Percentiles rank a stretch among this genome's conserved stretches.
Evolutionary conservation across 2,329 filamentous ascomycete genomes (phyloP).

Genomic region (Alternaria sp.): DNA sequence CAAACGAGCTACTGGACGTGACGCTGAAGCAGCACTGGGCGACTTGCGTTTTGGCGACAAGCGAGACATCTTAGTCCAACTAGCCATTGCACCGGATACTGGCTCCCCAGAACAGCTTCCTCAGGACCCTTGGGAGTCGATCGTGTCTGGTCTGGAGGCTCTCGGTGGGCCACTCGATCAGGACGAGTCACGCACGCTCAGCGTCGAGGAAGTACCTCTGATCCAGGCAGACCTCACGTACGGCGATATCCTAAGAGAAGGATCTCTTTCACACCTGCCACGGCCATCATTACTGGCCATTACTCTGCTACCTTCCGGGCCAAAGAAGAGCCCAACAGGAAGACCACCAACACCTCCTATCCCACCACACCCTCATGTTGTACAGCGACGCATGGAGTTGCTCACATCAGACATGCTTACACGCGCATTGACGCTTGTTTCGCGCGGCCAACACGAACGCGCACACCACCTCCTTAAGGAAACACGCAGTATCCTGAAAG

Average conservation of each 20-base stretch:
- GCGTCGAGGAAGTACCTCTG: slow-evolving; percentile 91
- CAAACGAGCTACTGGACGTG: slow-evolving; percentile 91
- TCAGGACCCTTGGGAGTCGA: slow-evolving; percentile 95
- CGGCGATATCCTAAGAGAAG: slow-evolving; percentile 91
- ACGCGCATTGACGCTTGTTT: slow-evolving; percentile 87
- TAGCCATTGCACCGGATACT: slow-evolving; percentile 89
- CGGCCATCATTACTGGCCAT: slow-evolving; percentile 92
- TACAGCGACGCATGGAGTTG: slow-evolving; percentile 96
- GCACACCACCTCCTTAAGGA: slow-evolving; percentile 92
- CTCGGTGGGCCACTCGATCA: slow-evolving; percentile 86
- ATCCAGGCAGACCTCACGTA: slow-evolving; percentile 95
- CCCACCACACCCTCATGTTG: slow-evolving; percentile 91
- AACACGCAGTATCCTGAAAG: slow-evolving; percentile 93
- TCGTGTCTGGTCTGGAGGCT: slow-evolving; percentile 93
- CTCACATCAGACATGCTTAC: slow-evolving; percentile 98
- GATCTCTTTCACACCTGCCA: slow-evolving; percentile 82
- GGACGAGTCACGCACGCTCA: slow-evolving; percentile 82
- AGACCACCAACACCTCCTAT: slow-evolving; percentile 73
- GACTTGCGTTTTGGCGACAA: slow-evolving; percentile 97
- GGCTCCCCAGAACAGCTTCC: slow-evolving; percentile 82
- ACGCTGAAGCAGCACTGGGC: slow-evolving; percentile 90
- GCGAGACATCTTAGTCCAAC: slow-evolving; percentile 73
- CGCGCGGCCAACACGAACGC: slow-evolving; percentile 89
- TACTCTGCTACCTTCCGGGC: slow-evolving; percentile 84
- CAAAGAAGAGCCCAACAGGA: slow-evolving; percentile 64